Percentiles rank a stretch among this genome's conserved stretches.
Conservation (phyloP, 257 asterid genomes). For the Nicotiana obtusifolia region DNA sequence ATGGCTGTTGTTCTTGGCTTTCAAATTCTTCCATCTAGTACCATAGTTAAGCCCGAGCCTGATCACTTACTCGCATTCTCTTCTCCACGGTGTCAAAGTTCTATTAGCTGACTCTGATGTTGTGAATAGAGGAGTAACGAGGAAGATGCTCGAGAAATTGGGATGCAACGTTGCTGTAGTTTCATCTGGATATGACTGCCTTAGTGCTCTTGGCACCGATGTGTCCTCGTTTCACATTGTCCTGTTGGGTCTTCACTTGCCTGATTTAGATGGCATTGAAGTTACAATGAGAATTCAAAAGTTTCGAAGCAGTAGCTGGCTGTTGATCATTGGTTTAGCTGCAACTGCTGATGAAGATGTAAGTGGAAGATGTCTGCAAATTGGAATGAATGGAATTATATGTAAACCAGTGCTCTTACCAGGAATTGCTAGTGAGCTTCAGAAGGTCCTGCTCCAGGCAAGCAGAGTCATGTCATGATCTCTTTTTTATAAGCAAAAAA, state of each 20-base stretch:
- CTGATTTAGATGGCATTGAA: slow-evolving; percentile 78
- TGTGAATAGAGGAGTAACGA: slow-evolving; percentile 64
- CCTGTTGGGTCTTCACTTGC: slow-evolving; percentile 73
- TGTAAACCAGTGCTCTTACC: slow-evolving; percentile 58
- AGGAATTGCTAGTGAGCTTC: slow-evolving; percentile 57
- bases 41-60: slow-evolving; percentile 41
- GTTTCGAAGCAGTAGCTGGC: slow-evolving; percentile 68
- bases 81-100: slow-evolving; percentile 57
- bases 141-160: slow-evolving; percentile 70
- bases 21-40: slow-evolving; percentile 44
- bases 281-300: slow-evolving; percentile 62
- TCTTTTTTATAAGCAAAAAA: no score
- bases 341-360: slow-evolving; percentile 47
- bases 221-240: slow-evolving; percentile 44
- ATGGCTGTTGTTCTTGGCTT: slow-evolving; percentile 75
- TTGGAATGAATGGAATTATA: slow-evolving; percentile 74
- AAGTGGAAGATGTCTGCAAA: slow-evolving; percentile 43
- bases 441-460: slow-evolving; percentile 45
- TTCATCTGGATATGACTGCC: slow-evolving; percentile 73
- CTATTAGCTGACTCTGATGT: slow-evolving; percentile 71
- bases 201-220: slow-evolving; percentile 46
- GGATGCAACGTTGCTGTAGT: slow-evolving; percentile 66
- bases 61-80: slow-evolving; percentile 44
- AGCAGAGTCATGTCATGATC: slow-evolving; percentile 28
- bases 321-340: slow-evolving; percentile 63